A percentile compares a stretch with the other conserved stretches of the same genome.
phyloP scores from a whole-genome alignment of 75 land plant species.

The Sequoia sempervirens region DNA sequence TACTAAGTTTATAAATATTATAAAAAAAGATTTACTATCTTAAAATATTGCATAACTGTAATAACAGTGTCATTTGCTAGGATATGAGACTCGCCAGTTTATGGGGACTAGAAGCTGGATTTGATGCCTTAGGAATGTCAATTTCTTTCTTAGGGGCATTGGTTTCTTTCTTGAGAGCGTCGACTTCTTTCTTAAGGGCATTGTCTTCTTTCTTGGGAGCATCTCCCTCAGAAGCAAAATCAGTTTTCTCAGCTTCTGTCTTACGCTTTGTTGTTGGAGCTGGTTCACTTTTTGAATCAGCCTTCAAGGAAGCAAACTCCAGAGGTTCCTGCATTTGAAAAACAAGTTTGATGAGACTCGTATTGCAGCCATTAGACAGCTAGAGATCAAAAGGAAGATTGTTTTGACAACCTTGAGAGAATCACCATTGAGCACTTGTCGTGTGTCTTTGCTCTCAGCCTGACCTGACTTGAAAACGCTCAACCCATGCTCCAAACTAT shows the following conservation, averaged over 20 bases:
- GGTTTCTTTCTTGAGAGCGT: neutral
- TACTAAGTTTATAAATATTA: neutral
- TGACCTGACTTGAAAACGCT: conserved; percentile 15
- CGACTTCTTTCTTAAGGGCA: neutral
- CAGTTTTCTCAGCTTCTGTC: conserved; percentile 2
- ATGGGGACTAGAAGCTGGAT: conserved; percentile 3
- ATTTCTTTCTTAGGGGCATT: neutral
- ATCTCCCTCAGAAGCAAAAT: neutral
- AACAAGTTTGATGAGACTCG: neutral
- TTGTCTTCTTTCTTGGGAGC: neutral
- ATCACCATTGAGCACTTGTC: neutral
- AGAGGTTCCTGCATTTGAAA: neutral
- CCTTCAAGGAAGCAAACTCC: neutral
- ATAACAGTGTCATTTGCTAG: neutral
- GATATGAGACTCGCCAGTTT: neutral
- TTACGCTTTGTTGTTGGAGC: conserved; percentile 4
- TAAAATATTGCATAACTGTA: neutral
- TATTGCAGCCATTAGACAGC: neutral
- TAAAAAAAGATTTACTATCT: neutral
- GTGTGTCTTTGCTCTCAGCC: conserved; percentile 15
- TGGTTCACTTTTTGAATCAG: conserved; percentile 9
- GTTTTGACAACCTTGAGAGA: conserved; percentile 6
- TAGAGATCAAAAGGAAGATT: neutral
- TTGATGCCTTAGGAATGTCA: neutral
- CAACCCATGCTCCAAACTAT: conserved; percentile 20